Evolutionary conservation across 2,329 filamentous ascomycete genomes (phyloP), one percentile per base, ranked within the genome.

Genomic region (Scolecobasidium constrictum): DNA sequence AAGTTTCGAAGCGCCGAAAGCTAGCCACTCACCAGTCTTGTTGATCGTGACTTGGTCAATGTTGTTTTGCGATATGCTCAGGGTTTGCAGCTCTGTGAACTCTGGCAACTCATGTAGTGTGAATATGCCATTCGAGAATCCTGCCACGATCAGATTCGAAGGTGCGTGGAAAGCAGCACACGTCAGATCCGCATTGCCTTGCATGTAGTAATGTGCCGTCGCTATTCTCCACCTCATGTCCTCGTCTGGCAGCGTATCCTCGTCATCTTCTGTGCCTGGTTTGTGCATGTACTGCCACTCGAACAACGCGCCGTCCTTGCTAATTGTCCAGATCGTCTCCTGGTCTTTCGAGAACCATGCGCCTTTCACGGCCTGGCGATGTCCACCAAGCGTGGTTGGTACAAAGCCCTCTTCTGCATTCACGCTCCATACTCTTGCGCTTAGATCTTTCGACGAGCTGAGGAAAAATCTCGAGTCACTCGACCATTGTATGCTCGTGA

Each of bases 281-380:
- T 78, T 69, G 44, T 74, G 57, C 44, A 78, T 74, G 61, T 92
- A 98, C 56, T 85, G 80, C 92, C 92, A 98, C 49, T 84, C 77
- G 55, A 96, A 96, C 1, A 96, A 73, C 3, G 92, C 88, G n/a
- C 92, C 93, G 60, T 98, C 93, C 60, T 93, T 93, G 64, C 90
- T 95, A 49, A 94, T 78, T 0, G 92, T 96, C 59, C 92, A 98
- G 42, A 98, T 94, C 35, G 78, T 86, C 64, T 98, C 93, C 59
- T 98, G 92, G 52, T 94, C 81, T 48, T 83, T 80, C 1, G 88
- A 93, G 58, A 98, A 98, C 79, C 87, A 98, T n/a, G 88, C 88
- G n/a, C 83, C 86, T 43, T 93, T 73, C 3, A 98, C 84, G 13
- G 77, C 81, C 61, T 95, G 87, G 58, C 87, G 81, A 63, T 98